phyloP scores from a whole-genome alignment of 1,284 basidiomycete genomes.

The Xanthoconium separans region DNA sequence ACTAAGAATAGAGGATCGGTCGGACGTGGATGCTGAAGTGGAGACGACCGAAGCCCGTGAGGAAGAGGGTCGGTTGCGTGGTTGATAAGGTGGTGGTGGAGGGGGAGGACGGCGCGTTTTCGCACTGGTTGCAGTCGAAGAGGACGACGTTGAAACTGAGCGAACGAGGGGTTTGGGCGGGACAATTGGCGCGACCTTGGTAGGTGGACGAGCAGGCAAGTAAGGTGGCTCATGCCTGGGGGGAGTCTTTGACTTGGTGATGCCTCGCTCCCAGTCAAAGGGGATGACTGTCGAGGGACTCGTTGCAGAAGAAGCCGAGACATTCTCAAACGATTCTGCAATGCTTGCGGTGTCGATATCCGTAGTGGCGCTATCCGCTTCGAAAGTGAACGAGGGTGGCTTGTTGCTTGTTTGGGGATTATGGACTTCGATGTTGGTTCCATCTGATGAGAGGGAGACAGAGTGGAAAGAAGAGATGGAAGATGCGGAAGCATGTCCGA shows the following conservation, averaged over 20 bases:
- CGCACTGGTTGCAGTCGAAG: slow-evolving; percentile 30
- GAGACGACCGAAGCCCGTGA: slow-evolving; percentile 42
- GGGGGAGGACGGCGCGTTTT: slow-evolving; percentile 36
- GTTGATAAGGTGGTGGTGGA: slow-evolving; percentile 33
- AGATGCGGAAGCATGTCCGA: slow-evolving; percentile 58
- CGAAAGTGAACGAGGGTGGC: slow-evolving; percentile 46
- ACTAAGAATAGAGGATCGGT: slow-evolving; percentile 64
- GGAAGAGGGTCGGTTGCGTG: slow-evolving; percentile 32
- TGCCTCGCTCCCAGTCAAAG: slow-evolving; percentile 47
- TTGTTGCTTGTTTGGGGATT: slow-evolving; percentile 18
- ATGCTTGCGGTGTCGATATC: slow-evolving; percentile 58
- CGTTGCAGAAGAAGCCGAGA: slow-evolving; percentile 47
- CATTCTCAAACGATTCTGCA: slow-evolving; percentile 69
- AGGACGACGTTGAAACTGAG: slow-evolving; percentile 31
- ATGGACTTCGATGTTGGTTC: slow-evolving; percentile 41
- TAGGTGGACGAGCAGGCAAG: slow-evolving; percentile 51
- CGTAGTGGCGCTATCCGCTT: slow-evolving; percentile 34
- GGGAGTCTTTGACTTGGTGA: slow-evolving; percentile 21
- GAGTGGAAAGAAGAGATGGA: slow-evolving; percentile 81
- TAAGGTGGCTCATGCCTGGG: slow-evolving; percentile 47
- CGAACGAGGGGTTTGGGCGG: slow-evolving; percentile 33
- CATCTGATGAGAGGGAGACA: slow-evolving; percentile 73
- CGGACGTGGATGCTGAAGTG: slow-evolving; percentile 46
- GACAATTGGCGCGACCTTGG: slow-evolving; percentile 23
- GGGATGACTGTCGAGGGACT: slow-evolving; percentile 42